These are phyloP conservation scores for Eucalyptus coolabah DNA, from an alignment of 345 rosid genomes.

Conservation along the genomic window DNA sequence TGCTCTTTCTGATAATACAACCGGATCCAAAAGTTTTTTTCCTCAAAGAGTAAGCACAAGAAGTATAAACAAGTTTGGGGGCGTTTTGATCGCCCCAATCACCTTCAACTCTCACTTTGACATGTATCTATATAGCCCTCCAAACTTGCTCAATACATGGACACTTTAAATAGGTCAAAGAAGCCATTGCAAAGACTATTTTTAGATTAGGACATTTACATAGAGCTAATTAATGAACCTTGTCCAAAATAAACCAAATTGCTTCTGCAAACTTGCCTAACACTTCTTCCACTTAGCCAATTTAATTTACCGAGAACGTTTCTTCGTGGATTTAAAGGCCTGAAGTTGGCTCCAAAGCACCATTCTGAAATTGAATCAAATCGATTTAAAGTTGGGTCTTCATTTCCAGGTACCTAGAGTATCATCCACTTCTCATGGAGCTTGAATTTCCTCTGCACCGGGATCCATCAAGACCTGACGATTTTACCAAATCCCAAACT, in stretches of 20 bases:
- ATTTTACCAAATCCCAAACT: neutral
- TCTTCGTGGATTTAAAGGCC: neutral
- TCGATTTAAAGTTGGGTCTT: neutral
- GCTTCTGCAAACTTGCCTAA: neutral
- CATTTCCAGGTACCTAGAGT: neutral
- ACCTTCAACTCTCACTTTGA: neutral
- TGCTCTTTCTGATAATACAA: neutral
- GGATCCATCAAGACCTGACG: fast-evolving
- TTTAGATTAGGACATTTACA: too few relatives aligned
- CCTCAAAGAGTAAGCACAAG: neutral
- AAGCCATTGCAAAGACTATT: neutral
- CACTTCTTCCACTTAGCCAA: neutral
- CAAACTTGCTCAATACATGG: neutral
- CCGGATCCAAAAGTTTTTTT: neutral
- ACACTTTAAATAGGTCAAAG: neutral
- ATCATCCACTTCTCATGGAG: neutral
- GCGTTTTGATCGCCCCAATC: neutral
- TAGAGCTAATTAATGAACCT: neutral
- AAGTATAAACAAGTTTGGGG: neutral
- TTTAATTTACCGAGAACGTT: neutral
- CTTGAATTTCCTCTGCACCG: neutral
- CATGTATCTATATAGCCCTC: neutral
- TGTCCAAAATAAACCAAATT: neutral
- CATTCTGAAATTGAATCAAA: neutral
- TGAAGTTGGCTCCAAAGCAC: neutral